Evolutionary conservation across 768 basidiomycete genomes (phyloP).

Genomic region (Lactarius deliciosus): DNA sequence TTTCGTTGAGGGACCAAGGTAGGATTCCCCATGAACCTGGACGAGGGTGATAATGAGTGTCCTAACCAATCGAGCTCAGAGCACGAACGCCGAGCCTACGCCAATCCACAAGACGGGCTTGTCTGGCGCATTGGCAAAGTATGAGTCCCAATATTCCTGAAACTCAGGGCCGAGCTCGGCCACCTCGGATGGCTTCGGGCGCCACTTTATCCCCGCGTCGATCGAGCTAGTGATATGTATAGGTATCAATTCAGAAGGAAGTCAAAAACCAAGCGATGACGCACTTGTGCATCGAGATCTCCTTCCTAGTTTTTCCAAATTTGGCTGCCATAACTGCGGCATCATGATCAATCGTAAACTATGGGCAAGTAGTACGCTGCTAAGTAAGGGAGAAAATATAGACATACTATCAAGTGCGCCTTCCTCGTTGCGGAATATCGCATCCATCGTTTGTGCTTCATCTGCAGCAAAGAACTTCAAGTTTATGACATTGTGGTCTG

Average conservation of each 20-base stretch:
- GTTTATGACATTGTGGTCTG: slow-evolving; percentile 27
- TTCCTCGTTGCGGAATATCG: slow-evolving; percentile 22
- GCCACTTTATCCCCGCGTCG: slow-evolving; percentile 56
- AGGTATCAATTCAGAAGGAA: background rate
- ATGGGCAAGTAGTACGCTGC: background rate
- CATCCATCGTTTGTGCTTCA: slow-evolving; percentile 29
- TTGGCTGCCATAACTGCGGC: slow-evolving; percentile 36
- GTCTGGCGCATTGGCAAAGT: slow-evolving; percentile 52
- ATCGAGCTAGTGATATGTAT: slow-evolving; percentile 29
- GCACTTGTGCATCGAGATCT: slow-evolving; percentile 54
- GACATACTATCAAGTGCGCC: slow-evolving; percentile 26
- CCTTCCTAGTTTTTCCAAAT: slow-evolving; percentile 43
- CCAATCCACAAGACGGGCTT: slow-evolving; percentile 53
- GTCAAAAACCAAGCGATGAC: background rate
- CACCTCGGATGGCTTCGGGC: slow-evolving; percentile 52
- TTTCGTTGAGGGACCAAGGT: slow-evolving; percentile 17
- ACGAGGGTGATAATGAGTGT: background rate
- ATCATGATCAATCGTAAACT: background rate
- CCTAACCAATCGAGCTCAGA: background rate
- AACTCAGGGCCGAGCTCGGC: slow-evolving; percentile 51
- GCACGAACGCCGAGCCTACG: slow-evolving; percentile 43
- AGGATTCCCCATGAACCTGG: slow-evolving; percentile 26
- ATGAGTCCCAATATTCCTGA: slow-evolving; percentile 47
- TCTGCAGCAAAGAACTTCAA: slow-evolving; percentile 23
- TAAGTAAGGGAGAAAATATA: background rate